Evolutionary conservation across 1,284 basidiomycete genomes (phyloP).

Genomic region (Moesziomyces parantarcticus): DNA sequence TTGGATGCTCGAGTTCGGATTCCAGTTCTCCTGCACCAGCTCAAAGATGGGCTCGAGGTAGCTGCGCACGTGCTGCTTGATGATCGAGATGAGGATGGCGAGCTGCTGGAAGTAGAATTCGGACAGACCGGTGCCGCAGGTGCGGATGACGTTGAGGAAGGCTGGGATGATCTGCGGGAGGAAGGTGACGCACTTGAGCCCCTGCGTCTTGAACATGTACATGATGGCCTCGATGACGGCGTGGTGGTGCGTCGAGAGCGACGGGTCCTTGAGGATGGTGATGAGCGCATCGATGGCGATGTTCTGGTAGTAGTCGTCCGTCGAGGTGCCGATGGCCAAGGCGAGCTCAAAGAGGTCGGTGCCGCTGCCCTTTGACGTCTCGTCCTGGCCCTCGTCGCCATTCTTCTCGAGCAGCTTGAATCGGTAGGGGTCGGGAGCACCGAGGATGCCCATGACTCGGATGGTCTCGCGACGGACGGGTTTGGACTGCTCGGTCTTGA

Average conservation of each 20-base stretch:
- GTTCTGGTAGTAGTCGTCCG: conserved; percentile 96
- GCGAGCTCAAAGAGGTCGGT: conserved; percentile 74
- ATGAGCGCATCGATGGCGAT: conserved; percentile 92
- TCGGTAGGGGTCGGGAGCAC: conserved; percentile 96
- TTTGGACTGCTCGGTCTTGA: conserved; percentile 83
- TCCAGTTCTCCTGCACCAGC: conserved; percentile 66
- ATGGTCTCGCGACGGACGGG: conserved; percentile 81
- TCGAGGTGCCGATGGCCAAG: conserved; percentile 69
- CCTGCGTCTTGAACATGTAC: conserved; percentile 99
- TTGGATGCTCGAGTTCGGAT: conserved; percentile 79
- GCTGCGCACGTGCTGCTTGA: conserved; percentile 96
- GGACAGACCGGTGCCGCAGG: conserved; percentile 81
- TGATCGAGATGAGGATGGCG: conserved; percentile 93
- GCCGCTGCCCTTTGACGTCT: conserved; percentile 70
- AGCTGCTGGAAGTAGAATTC: conserved; percentile 97
- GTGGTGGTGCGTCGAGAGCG: conserved; percentile 74
- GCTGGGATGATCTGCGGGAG: conserved; percentile 96
- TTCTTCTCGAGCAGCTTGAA: conserved; percentile 84
- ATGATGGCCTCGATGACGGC: conserved; percentile 96
- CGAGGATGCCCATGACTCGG: conserved; percentile 93
- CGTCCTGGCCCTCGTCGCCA: conserved; percentile 75
- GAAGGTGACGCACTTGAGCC: conserved; percentile 94
- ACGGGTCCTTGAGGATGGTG: conserved; percentile 79
- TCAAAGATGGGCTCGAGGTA: conserved; percentile 66
- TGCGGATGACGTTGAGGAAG: conserved; percentile 86